Base-by-base conservation (phyloP, 768 basidiomycete genomes). In the Xerocomus spinulosus region DNA sequence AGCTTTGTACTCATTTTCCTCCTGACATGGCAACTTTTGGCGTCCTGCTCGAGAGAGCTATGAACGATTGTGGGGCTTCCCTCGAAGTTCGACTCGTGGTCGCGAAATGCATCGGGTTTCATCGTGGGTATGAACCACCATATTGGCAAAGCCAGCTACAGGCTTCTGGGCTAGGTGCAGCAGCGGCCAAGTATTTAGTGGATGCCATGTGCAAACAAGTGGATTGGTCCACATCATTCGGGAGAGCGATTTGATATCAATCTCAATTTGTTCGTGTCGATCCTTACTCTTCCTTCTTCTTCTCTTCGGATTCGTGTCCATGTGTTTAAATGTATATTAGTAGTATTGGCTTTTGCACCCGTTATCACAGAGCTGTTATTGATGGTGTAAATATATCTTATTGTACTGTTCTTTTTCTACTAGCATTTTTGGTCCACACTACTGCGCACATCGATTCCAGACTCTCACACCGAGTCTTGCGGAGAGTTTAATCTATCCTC, bases 151-250 rank as follows among this genome's bases (percentile, higher is more conserved):
- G 43, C 5, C 54, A 55, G 10, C 58, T 66, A 23, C 53, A 50
- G 44, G 55, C 55, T 13, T 62, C 54, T 24, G 55, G 56, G 18
- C 25, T 66, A 41, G 52, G 50, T 20, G 23, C 39, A 3, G 54
- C 54, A 10, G 52, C 53, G 3, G 51, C 51, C 6, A 50, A 38
- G 15, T 48, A 48, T 20, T 39, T 66, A 42, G 48, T 68, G 23
- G 51, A 56, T 18, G 64, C 58, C 45, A 68, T 66, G 64, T 59
- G 49, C 30, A 50, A 46, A 14, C 52, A 66, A 13, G 53, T 57
- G 3, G 55, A 68, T 8, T 60, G 56, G 59, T 14, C 41, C 0
- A 10, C 47, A 10, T 34, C 53, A 0, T 38, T 41, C 5, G 37
- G 41, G 13, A 54, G 29, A 26, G 21, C 21, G 10, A 13, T 15